These are phyloP conservation scores for Thielaviopsis populi DNA, from an alignment of 2,329 filamentous ascomycete genomes.

Conservation along the genomic window DNA sequence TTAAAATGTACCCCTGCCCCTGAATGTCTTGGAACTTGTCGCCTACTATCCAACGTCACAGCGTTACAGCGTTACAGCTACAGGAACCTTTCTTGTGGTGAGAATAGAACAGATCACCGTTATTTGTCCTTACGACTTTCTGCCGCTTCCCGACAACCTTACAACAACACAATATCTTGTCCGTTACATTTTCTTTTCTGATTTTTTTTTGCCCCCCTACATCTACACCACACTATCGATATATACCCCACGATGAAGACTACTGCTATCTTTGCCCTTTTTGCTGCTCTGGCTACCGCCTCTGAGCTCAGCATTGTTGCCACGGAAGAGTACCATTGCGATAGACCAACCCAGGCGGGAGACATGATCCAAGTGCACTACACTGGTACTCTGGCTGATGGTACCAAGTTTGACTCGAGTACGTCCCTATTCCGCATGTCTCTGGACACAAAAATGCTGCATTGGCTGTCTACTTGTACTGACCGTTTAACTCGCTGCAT, in stretches of 20 bases:
- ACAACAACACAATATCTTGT: neutral
- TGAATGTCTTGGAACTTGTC: neutral
- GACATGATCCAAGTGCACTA: slow-evolving; percentile 83
- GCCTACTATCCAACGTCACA: neutral
- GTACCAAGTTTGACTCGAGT: slow-evolving; percentile 70
- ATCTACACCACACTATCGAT: slow-evolving; percentile 7
- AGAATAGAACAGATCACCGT: neutral
- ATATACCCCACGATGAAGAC: slow-evolving; percentile 30
- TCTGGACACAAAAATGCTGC: neutral
- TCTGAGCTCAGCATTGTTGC: slow-evolving; percentile 63
- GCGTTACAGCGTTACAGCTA: too few species aligned
- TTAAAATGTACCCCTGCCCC: neutral
- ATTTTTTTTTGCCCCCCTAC: neutral
- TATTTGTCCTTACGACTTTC: neutral
- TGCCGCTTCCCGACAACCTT: neutral
- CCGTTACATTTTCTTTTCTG: neutral
- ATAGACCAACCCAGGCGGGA: slow-evolving; percentile 58
- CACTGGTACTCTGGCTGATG: slow-evolving; percentile 63
- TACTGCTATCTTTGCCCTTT: slow-evolving; percentile 35
- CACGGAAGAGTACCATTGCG: slow-evolving; percentile 59
- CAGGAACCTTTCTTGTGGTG: neutral
- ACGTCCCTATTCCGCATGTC: slow-evolving; percentile 21
- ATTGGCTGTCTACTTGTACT: slow-evolving; percentile 3
- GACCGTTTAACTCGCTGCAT: neutral
- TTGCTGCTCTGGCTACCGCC: slow-evolving; percentile 36